phyloP scores from a whole-genome alignment of 179 eudicot species.

The Amaranthus tricolor region DNA sequence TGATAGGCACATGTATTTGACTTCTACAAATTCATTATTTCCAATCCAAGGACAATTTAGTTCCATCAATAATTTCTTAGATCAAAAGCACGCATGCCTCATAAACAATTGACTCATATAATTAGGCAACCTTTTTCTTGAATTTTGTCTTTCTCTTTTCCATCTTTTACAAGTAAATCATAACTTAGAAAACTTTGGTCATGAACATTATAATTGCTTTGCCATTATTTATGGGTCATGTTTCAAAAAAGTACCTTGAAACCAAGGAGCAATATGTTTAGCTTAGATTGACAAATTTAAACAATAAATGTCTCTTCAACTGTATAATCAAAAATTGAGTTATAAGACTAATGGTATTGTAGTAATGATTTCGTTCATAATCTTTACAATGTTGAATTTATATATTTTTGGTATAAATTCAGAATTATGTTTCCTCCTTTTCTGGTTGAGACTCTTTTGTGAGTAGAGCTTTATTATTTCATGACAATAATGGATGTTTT shows the following conservation, averaged over 20 bases:
- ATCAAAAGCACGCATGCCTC: no score
- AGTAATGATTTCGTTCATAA: not conserved
- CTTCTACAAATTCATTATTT: no score
- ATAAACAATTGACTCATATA: no score
- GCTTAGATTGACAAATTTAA: not conserved
- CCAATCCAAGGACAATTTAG: no score
- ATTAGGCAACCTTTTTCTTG: not conserved
- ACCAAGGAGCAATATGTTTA: not conserved
- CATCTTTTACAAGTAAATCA: not conserved
- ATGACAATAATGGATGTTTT: not conserved
- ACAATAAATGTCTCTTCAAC: not conserved
- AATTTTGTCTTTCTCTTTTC: not conserved
- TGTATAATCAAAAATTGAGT: not conserved
- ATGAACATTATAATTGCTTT: constrained; percentile 3
- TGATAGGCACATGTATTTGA: no score
- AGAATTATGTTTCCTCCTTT: not conserved
- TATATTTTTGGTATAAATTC: not conserved
- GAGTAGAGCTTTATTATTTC: constrained; percentile 2
- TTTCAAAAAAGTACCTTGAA: not conserved
- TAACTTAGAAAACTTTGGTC: not conserved
- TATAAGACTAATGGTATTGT: not conserved
- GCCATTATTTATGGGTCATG: not conserved
- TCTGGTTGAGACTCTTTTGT: not conserved
- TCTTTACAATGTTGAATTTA: not conserved
- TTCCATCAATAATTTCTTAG: no score